Conservation (phyloP, 148 eudicot species). For the Polygonum aviculare region DNA sequence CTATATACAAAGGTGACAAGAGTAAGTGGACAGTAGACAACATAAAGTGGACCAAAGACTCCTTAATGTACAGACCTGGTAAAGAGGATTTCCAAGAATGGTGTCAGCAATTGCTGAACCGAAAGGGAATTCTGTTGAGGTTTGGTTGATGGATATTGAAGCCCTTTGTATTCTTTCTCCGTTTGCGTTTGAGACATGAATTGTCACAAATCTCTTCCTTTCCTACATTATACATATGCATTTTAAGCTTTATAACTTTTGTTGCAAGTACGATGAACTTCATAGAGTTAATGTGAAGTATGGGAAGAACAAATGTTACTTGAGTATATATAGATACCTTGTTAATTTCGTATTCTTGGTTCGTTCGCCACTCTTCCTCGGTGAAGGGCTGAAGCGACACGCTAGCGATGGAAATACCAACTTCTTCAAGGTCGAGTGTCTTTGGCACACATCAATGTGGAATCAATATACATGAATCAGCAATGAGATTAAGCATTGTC, state of each 20-base stretch:
- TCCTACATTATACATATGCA: conserved; percentile 24
- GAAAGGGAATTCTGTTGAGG: conserved; percentile 70
- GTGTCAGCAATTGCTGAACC: conserved; percentile 84
- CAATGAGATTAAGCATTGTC: background rate
- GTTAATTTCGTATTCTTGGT: conserved; percentile 51
- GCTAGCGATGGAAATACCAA: conserved; percentile 43
- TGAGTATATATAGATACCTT: conserved; percentile 25
- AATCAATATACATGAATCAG: conserved; percentile 2
- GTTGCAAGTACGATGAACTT: too few species aligned
- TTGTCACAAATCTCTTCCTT: conserved; percentile 66
- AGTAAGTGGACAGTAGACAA: too few species aligned
- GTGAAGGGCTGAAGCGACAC: conserved; percentile 80
- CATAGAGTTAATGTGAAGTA: background rate
- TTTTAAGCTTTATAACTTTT: background rate
- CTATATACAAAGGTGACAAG: conserved; percentile 19
- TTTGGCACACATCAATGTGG: conserved; percentile 3
- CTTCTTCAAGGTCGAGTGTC: conserved; percentile 15
- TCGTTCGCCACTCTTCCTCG: conserved; percentile 59
- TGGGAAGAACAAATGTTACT: too few species aligned
- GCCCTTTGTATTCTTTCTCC: conserved; percentile 68
- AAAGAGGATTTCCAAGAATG: conserved; percentile 52
- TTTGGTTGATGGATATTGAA: conserved; percentile 40
- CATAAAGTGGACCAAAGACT: too few species aligned
- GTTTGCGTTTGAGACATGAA: conserved; percentile 53
- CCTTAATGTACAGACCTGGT: conserved; percentile 40